These are phyloP conservation scores for Gleditsia sinensis DNA, from an alignment of 306 rosid species.

Conservation along the genomic window DNA sequence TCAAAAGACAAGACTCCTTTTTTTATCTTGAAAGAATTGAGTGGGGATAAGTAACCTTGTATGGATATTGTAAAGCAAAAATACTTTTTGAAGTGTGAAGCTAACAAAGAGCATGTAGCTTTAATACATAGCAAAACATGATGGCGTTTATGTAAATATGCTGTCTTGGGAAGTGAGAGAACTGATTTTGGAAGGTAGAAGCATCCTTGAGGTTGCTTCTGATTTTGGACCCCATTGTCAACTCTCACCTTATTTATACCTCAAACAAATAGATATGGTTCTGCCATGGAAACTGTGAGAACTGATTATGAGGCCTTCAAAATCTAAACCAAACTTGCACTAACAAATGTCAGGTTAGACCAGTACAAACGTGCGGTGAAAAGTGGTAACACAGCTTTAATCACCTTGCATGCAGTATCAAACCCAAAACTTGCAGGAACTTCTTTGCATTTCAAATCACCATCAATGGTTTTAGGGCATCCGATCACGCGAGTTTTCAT, in stretches of 20 bases:
- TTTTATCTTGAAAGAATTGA: not conserved
- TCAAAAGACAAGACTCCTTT: not conserved
- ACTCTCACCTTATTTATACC: not conserved
- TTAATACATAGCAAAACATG: not conserved
- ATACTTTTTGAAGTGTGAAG: not conserved
- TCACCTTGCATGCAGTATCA: slow-evolving; percentile 99
- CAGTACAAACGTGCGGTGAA: not conserved
- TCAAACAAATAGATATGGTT: not conserved
- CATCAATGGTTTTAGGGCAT: slow-evolving; percentile 99
- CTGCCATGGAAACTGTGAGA: not conserved
- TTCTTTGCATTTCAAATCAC: slow-evolving; percentile 96
- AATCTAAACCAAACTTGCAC: not conserved
- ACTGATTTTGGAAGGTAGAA: not conserved
- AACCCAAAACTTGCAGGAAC: slow-evolving; percentile 98
- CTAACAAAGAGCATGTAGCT: not conserved
- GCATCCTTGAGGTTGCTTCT: not conserved
- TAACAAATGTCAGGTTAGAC: slow-evolving; percentile 9
- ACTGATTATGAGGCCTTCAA: not conserved
- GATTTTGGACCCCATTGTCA: not conserved
- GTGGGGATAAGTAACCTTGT: not conserved
- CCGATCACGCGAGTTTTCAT: slow-evolving; percentile 83
- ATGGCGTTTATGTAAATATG: not conserved
- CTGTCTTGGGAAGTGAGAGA: not conserved
- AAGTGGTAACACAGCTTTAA: slow-evolving; percentile 16
- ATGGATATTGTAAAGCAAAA: not conserved